Percentiles rank a stretch among this genome's conserved stretches.
Evolutionary conservation across 1,139 yeast genomes (phyloP).

Genomic region (Debaryomyces fabryi): DNA sequence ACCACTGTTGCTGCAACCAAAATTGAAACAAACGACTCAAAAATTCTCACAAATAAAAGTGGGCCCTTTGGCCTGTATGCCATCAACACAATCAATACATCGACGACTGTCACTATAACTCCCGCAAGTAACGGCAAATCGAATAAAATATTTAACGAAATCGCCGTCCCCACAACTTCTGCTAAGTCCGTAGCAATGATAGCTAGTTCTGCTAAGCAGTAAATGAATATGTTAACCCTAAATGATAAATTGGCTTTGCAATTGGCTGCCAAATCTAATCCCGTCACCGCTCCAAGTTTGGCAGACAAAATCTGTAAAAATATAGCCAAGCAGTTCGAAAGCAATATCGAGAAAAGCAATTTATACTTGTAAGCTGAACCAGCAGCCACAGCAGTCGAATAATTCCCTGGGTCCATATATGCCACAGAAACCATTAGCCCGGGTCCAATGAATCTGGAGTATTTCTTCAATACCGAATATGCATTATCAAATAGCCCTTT

Average conservation of each 20-base stretch:
- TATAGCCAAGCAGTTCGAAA: constrained; percentile 87
- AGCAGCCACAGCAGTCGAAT: constrained; percentile 92
- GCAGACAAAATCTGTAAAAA: constrained; percentile 82
- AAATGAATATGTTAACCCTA: constrained; percentile 62
- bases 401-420: constrained; percentile 97
- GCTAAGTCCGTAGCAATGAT: constrained; percentile 93
- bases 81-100: constrained; percentile 80
- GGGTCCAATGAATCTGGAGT: constrained; percentile 78
- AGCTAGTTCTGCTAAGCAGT: constrained; percentile 80
- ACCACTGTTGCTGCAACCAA: constrained; percentile 81
- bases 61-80: constrained; percentile 91
- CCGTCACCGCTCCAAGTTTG: constrained; percentile 88
- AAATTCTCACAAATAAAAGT: constrained; percentile 72
- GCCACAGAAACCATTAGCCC: constrained; percentile 96
- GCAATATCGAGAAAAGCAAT: constrained; percentile 73
- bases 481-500: neutral
- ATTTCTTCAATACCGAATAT: constrained; percentile 41
- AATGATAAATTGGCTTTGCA: constrained; percentile 75
- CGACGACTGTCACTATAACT: constrained; percentile 79
- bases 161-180: constrained; percentile 92
- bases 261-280: constrained; percentile 84
- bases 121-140: constrained; percentile 77
- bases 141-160: constrained; percentile 81
- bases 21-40: constrained; percentile 77
- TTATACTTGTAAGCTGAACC: constrained; percentile 88